Percentiles rank a stretch among this genome's conserved stretches.
Evolutionary conservation across 2,329 filamentous ascomycete species (phyloP).

Genomic region (Dothideomycetidae sp.): DNA sequence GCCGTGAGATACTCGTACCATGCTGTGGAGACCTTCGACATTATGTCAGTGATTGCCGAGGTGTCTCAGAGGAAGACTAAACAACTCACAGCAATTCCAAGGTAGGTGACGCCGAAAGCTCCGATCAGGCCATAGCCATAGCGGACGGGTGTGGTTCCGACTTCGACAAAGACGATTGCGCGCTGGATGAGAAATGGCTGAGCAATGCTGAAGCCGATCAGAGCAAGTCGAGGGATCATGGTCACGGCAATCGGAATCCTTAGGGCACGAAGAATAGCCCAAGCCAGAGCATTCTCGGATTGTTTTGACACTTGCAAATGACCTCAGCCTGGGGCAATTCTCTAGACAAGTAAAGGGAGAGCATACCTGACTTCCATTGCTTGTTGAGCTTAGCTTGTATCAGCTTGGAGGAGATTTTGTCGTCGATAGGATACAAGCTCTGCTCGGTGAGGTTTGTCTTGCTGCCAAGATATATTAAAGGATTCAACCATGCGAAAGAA

Average conservation of each 20-base stretch:
- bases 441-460: slow-evolving; percentile 4
- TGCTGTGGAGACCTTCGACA: slow-evolving; percentile 3
- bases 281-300: too few species aligned
- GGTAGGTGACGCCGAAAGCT: slow-evolving; percentile 22
- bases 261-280: slow-evolving; percentile 4
- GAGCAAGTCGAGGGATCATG: slow-evolving; percentile 15
- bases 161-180: too few species aligned
- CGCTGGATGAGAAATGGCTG: slow-evolving; percentile 8
- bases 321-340: not conserved
- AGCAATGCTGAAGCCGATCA: slow-evolving; percentile 8
- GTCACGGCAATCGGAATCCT: slow-evolving; percentile 17
- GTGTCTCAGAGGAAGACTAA: too few species aligned
- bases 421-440: slow-evolving; percentile 6
- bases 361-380: slow-evolving; percentile 1
- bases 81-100: slow-evolving; percentile 18
- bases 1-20: slow-evolving; percentile 9
- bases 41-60: too few species aligned
- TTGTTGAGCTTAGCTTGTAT: not conserved
- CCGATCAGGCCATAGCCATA: slow-evolving; percentile 20
- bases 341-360: not conserved
- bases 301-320: not conserved
- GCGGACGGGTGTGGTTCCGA: too few species aligned
- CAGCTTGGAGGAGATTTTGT: slow-evolving; percentile 6
- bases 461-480: slow-evolving; percentile 5
- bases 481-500: slow-evolving; percentile 9